These are phyloP conservation scores for Aspergillus bombycis DNA, from an alignment of 2,329 filamentous ascomycete genomes.

Conservation along the genomic window DNA sequence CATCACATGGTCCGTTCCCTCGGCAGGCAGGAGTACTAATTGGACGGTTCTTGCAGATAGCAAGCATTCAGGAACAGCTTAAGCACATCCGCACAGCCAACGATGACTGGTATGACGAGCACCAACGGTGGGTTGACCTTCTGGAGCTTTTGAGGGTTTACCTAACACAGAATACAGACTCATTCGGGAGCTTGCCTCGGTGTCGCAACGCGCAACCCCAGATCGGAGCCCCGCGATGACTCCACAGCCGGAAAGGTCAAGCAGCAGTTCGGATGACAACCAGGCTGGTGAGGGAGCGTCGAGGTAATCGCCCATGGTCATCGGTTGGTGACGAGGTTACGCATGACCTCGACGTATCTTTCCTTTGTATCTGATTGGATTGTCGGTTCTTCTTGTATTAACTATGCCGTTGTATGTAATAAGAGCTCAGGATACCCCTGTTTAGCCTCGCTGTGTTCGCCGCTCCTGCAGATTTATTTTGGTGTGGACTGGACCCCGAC, in stretches of 20 bases:
- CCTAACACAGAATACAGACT: conserved; percentile 30
- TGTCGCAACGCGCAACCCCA: conserved; percentile 36
- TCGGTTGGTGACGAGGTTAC: not conserved
- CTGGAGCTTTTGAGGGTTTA: conserved; percentile 9
- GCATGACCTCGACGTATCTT: conserved; percentile 13
- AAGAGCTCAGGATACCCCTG: conserved; percentile 32
- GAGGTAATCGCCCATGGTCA: conserved; percentile 1
- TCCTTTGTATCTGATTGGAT: conserved; percentile 21
- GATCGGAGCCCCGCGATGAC: conserved; percentile 34
- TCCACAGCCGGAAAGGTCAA: conserved; percentile 28
- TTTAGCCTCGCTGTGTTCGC: conserved; percentile 9
- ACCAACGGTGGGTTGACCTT: conserved; percentile 41
- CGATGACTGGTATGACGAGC: conserved; percentile 49
- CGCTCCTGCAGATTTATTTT: not conserved
- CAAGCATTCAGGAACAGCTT: conserved; percentile 52
- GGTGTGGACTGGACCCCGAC: not conserved
- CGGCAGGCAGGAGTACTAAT: conserved; percentile 18
- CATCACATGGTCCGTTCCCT: conserved; percentile 24
- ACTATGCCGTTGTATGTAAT: conserved; percentile 30
- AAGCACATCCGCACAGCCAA: conserved; percentile 49
- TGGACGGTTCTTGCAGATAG: conserved; percentile 41
- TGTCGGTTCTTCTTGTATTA: conserved; percentile 20
- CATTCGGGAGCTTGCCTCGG: conserved; percentile 41
- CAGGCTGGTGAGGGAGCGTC: conserved; percentile 17
- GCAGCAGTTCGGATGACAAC: conserved; percentile 10